These are phyloP conservation scores for Erucastrum elatum DNA, from an alignment of 345 rosid species.

Conservation along the genomic window DNA sequence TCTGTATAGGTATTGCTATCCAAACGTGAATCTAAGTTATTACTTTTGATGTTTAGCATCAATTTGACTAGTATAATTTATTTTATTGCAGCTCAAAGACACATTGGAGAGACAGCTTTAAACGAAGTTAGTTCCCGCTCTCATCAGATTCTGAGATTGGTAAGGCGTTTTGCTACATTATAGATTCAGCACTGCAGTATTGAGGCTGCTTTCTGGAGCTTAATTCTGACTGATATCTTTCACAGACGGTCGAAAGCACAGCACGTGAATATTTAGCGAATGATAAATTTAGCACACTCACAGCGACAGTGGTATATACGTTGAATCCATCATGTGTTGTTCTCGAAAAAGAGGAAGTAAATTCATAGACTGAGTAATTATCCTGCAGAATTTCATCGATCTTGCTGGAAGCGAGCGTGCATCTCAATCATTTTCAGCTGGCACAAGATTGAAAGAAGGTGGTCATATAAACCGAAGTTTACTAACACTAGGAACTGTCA, in stretches of 20 bases:
- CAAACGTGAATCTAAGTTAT: not conserved
- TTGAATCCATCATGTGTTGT: not conserved
- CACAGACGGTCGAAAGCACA: conserved; percentile 83
- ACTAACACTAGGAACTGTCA: conserved; percentile 89
- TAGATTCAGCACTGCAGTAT: not conserved
- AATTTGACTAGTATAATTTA: conserved; percentile 25
- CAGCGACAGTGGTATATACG: conserved; percentile 73
- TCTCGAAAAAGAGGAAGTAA: not conserved
- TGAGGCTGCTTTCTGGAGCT: not conserved
- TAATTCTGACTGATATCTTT: conserved; percentile 30
- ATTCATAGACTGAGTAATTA: conserved; percentile 3
- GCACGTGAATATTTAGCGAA: conserved; percentile 62
- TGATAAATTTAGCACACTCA: conserved; percentile 66
- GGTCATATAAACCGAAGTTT: conserved; percentile 94
- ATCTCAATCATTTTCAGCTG: conserved; percentile 83
- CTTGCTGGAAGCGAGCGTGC: conserved; percentile 99
- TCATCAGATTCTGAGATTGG: conserved; percentile 94
- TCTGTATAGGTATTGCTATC: conserved; percentile 64
- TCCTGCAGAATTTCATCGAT: conserved; percentile 77
- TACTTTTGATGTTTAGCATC: conserved; percentile 19
- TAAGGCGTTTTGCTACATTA: conserved; percentile 38
- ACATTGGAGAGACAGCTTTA: conserved; percentile 90
- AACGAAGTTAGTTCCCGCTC: conserved; percentile 95
- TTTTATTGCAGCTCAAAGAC: conserved; percentile 78
- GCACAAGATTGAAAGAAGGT: conserved; percentile 89